Conservation (phyloP, 179 eudicot species). For the Corrigiola litoralis region DNA sequence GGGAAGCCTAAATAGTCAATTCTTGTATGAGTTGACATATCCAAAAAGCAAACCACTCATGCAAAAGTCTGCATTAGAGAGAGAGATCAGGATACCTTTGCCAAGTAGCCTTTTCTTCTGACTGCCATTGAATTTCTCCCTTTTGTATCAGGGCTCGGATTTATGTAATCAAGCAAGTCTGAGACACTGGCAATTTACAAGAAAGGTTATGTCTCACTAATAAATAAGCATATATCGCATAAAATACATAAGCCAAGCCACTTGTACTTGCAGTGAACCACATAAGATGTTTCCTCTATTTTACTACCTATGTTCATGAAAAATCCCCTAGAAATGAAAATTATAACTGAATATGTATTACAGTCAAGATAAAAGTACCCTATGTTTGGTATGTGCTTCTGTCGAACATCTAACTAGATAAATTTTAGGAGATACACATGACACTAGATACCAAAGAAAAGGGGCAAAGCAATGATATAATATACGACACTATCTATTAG, state of each 20-base stretch:
- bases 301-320: neutral
- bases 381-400: neutral
- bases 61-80: neutral
- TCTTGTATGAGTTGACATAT: neutral
- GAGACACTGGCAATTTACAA: slow-evolving; percentile 63
- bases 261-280: neutral
- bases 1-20: neutral
- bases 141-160: slow-evolving; percentile 80
- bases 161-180: slow-evolving; percentile 98
- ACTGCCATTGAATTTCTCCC: slow-evolving; percentile 59
- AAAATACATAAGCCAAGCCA: neutral
- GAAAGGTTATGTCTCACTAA: slow-evolving; percentile 5
- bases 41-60: neutral
- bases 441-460: neutral
- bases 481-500: neutral
- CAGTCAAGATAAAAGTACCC: too few species aligned
- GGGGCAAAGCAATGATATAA: neutral
- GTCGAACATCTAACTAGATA: neutral
- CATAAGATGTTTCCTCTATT: neutral
- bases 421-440: neutral
- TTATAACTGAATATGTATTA: slow-evolving; percentile 1
- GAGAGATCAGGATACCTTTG: slow-evolving; percentile 49
- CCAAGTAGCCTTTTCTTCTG: slow-evolving; percentile 59
- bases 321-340: neutral
- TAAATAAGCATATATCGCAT: neutral